Base-by-base conservation (phyloP, 306 rosid species). In the Prunus mira region DNA sequence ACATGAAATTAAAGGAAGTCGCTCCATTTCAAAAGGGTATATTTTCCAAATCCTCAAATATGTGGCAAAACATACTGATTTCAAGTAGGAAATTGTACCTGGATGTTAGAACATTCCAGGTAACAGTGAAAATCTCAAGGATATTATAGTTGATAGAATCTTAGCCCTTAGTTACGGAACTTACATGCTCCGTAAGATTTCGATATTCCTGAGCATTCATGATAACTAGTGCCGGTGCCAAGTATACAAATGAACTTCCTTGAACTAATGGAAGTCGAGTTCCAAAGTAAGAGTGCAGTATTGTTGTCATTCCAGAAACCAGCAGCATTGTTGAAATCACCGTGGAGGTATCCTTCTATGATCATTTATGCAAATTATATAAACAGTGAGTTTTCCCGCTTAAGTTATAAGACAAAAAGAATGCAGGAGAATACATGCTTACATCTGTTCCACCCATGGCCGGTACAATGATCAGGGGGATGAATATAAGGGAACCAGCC, bases 191-290 rank as follows among this genome's bases (percentile, higher is more conserved):
- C 0, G 92, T 80, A 60, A 93, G 96, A 82, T 91, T 87, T 63
- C 97, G 90, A 82, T 78, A 88, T 76, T 92, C 97, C 82, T 85
- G 88, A 72, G 98, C 87, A 84, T 95, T 92, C 52, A 87, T 86
- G 78, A 95, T 85, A 34, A 90, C 89, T 71, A 95, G 73, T 24
- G 94, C 98, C 0, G 98, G 97, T 32, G 98, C 97, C 82, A 95
- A 85, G 87, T 89, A 90, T 65, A 92, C 92, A 84, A 92, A 92
- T 11, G 98, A 95, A 83, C 96, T 95, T 86, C 98, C 98, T 85
- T 95, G 98, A 83, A 95, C 97, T 79, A 95, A 82, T 34, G 98
- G 98, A 72, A 95, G 84, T 14, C 97, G 89, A 8, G 98, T 92
- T 72, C 98, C 98, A 56, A 95, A 89, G 88, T 78, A 89, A 58